phyloP scores from a whole-genome alignment of 306 rosid species.

The Acacia acuminata region DNA sequence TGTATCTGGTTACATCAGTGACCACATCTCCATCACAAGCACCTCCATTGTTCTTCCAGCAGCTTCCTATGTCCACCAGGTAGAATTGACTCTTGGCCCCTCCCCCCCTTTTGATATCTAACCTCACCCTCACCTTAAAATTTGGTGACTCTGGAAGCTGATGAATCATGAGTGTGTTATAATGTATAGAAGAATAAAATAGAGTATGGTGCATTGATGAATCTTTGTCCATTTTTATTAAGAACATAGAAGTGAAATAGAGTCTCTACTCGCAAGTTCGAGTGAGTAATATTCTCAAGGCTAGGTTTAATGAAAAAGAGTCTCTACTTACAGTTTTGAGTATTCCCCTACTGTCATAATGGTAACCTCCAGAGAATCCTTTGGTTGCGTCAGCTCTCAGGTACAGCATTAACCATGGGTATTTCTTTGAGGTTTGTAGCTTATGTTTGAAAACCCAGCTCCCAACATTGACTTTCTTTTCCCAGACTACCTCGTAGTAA shows the following conservation, averaged over 20 bases:
- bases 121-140: constrained; percentile 42
- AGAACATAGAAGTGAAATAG: background rate
- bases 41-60: constrained; percentile 79
- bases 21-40: constrained; percentile 72
- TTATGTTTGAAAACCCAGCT: constrained; percentile 78
- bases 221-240: background rate
- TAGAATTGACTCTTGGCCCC: constrained; percentile 70
- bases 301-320: background rate
- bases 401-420: constrained; percentile 88
- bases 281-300: no score
- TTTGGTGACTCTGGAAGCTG: constrained; percentile 50
- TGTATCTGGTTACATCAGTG: constrained; percentile 68
- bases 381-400: constrained; percentile 81
- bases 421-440: constrained; percentile 68
- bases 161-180: constrained; percentile 33
- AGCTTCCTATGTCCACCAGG: constrained; percentile 77
- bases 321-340: constrained; percentile 60
- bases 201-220: background rate
- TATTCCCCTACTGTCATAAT: constrained; percentile 85
- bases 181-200: background rate
- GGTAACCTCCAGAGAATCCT: constrained; percentile 92
- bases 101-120: constrained; percentile 53
- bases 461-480: constrained; percentile 69
- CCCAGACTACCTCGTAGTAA: constrained; percentile 73
- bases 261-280: background rate